Base-by-base conservation (phyloP, 805 yeast genomes). In the Yarrowia hollandica region DNA sequence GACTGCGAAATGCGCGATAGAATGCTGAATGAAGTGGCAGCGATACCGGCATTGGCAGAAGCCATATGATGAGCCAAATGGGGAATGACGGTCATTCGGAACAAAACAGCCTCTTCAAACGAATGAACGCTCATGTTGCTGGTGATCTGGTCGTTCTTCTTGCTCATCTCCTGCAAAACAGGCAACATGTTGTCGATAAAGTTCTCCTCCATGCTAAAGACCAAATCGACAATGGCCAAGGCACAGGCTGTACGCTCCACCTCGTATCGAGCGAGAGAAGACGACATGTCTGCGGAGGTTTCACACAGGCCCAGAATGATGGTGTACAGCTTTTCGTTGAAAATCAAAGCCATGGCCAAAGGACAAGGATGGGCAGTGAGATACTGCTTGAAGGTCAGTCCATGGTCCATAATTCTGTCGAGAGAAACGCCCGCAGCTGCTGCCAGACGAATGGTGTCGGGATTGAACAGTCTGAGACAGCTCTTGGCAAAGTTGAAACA, bases 1-100 rank as follows among this genome's bases (percentile, higher is more conserved):
- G 83, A 75, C 11, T 68, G 64, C 0, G 86, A 74, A 5, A 90
- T 72, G 55, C 73, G 73, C 5, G 71, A 67, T 50, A 92, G 74
- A 12, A 90, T 75, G 11, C 73, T 67, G 15, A 90, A 68, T 0
- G 92, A 75, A 3, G 72, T 67, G 1, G 73, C 70, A 0, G 94
- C 84, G 28, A 90, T 72, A 0, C 71, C 65, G 9, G 72, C 62
- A 60, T 82, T 76, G 4, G 77, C 68, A 1, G 83, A 74, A 0
- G 95, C 90, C 54, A 86, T 82, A 66, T 88, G 89, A 15, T 90
- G 71, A 0, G 94, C 86, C 42, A 90, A 69, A 63, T 87, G 87
- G 0, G 88, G 88, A 19, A 91, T 78, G 9, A 87, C 73, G 0
- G 90, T 81, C n/a, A 90, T 72, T 62, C 87, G 81, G 69, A 84